Percentiles rank a stretch among this genome's conserved stretches.
phyloP scores from a whole-genome alignment of 768 basidiomycete species.

The Calvatia gigantea region DNA sequence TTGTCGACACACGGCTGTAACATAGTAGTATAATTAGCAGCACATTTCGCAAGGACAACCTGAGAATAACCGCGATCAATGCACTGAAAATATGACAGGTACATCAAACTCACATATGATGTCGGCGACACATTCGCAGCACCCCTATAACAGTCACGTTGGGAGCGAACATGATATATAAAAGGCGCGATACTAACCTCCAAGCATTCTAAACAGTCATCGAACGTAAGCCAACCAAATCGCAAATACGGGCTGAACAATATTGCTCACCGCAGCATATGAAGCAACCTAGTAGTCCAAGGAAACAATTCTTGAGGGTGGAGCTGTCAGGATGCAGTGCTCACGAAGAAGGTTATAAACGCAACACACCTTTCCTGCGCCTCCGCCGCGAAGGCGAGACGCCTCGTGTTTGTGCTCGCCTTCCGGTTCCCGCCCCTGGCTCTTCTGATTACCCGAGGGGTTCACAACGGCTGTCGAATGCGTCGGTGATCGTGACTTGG shows the following conservation, averaged over 20 bases:
- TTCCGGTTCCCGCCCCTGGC: constrained; percentile 21
- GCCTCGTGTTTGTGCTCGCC: constrained; percentile 45
- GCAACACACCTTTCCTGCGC: constrained; percentile 54
- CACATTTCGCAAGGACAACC: constrained; percentile 82
- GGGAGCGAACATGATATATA: background rate
- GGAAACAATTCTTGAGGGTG: no score
- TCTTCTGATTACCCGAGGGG: constrained; percentile 22
- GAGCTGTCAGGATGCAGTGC: constrained; percentile 73
- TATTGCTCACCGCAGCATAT: constrained; percentile 61
- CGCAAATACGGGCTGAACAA: background rate
- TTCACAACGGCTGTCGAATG: constrained; percentile 38
- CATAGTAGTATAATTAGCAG: constrained; percentile 39
- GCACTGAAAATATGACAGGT: background rate
- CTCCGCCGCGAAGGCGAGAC: constrained; percentile 66
- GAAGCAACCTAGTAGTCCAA: constrained; percentile 63
- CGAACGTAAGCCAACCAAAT: background rate
- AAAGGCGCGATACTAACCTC: constrained; percentile 40
- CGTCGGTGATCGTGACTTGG: no score
- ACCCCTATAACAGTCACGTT: constrained; percentile 39
- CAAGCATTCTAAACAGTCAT: constrained; percentile 52
- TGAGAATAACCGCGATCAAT: constrained; percentile 22
- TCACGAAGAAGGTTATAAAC: constrained; percentile 22
- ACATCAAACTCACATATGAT: constrained; percentile 56
- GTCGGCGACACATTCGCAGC: constrained; percentile 68
- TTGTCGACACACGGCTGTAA: no score